Percentiles rank a stretch among this genome's conserved stretches.
phyloP scores from a whole-genome alignment of 2,329 filamentous ascomycete species.

The Aspergillus phoenicis region DNA sequence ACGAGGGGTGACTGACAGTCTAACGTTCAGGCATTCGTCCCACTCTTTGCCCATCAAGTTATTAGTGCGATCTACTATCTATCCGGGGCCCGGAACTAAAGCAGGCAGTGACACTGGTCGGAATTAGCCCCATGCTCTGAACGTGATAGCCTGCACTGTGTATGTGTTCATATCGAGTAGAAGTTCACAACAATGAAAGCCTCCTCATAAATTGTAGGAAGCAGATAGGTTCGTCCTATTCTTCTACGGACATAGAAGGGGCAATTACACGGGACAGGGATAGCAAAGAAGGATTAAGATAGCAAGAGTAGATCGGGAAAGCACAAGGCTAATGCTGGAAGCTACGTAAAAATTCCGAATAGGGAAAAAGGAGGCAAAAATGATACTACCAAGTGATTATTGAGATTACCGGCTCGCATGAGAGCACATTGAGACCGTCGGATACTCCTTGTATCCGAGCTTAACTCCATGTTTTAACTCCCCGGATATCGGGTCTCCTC shows the following conservation, averaged over 20 bases:
- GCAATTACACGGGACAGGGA: not conserved
- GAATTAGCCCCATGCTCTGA: not conserved
- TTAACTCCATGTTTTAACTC: not conserved
- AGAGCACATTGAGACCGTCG: not conserved
- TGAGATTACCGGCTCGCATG: not conserved
- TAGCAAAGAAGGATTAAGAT: not conserved
- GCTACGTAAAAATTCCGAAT: not conserved
- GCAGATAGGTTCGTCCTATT: not conserved
- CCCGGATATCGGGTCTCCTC: not conserved
- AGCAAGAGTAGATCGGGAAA: not conserved
- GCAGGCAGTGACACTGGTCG: not conserved
- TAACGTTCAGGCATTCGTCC: slow-evolving; percentile 6
- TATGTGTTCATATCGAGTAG: not conserved
- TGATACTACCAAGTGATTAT: not conserved
- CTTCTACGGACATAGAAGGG: not conserved
- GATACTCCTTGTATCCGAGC: not conserved
- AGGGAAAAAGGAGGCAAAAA: not conserved
- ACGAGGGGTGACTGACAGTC: slow-evolving; percentile 1
- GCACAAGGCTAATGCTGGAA: too few species aligned
- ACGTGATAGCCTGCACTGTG: not conserved
- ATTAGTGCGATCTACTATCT: slow-evolving; percentile 9
- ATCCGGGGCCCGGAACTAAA: not conserved
- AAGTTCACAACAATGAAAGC: not conserved
- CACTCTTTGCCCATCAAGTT: not conserved
- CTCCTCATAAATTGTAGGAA: not conserved